A percentile compares a stretch with the other conserved stretches of the same genome.
These are phyloP conservation scores for Aureobasidium mangrovei DNA, from an alignment of 2,329 filamentous ascomycete species.

Conservation along the genomic window DNA sequence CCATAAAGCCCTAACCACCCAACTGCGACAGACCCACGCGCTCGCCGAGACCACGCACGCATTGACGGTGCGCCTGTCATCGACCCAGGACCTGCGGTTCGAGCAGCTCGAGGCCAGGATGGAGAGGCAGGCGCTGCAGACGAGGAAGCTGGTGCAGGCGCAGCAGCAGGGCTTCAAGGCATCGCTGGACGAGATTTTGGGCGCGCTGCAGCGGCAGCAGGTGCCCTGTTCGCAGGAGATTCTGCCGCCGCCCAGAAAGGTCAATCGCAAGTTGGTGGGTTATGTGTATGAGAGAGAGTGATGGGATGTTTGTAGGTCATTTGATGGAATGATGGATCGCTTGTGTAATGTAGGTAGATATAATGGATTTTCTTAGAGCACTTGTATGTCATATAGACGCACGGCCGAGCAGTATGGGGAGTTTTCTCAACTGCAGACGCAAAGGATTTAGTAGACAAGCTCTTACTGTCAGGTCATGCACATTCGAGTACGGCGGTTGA, in stretches of 20 bases:
- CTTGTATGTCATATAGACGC: too few relatives aligned
- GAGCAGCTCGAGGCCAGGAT: not conserved
- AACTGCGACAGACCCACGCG: not conserved
- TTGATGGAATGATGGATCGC: not conserved
- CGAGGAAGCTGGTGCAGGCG: not conserved
- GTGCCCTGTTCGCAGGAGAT: constrained; percentile 14
- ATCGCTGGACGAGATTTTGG: constrained; percentile 1
- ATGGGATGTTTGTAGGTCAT: not conserved
- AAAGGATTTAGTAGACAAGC: too few relatives aligned
- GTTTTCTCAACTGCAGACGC: too few relatives aligned
- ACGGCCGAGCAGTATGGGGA: too few relatives aligned
- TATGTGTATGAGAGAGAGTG: constrained; percentile 15
- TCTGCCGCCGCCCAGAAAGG: constrained; percentile 16
- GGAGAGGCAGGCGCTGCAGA: not conserved
- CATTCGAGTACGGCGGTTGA: too few relatives aligned
- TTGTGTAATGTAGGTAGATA: too few relatives aligned
- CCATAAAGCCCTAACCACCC: not conserved
- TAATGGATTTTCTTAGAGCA: too few relatives aligned
- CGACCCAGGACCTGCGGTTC: not conserved
- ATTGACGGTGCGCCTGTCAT: not conserved
- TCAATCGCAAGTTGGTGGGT: constrained; percentile 14
- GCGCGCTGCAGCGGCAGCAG: not conserved
- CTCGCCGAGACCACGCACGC: not conserved
- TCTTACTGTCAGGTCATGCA: too few relatives aligned
- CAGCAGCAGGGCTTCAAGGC: not conserved